These are phyloP conservation scores for Pezicula radicicola DNA, from an alignment of 2,329 filamentous ascomycete genomes.

Conservation along the genomic window DNA sequence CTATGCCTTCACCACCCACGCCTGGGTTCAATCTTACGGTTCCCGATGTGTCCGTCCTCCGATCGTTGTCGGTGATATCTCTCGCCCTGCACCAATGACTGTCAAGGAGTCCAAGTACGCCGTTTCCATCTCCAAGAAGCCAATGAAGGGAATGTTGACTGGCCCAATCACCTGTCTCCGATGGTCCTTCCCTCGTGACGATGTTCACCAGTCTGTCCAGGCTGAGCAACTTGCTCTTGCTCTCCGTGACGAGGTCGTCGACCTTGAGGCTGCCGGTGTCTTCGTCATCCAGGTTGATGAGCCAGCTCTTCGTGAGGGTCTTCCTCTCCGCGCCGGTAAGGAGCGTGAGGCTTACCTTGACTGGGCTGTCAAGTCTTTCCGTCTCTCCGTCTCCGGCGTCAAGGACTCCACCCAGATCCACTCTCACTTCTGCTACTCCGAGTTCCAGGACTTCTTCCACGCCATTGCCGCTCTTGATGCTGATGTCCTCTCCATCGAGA, in stretches of 20 bases:
- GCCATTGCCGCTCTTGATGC: slow-evolving; percentile 97
- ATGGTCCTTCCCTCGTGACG: slow-evolving; percentile 99
- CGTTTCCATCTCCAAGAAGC: slow-evolving; percentile 92
- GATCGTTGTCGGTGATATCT: slow-evolving; percentile 98
- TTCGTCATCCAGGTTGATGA: slow-evolving; percentile 99
- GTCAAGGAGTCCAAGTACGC: slow-evolving; percentile 99
- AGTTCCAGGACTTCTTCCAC: slow-evolving; percentile 99
- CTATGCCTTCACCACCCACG: slow-evolving; percentile 98
- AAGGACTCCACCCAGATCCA: slow-evolving; percentile 97
- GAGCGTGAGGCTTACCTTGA: slow-evolving; percentile 96
- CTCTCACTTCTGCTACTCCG: slow-evolving; percentile 99
- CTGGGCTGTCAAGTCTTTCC: slow-evolving; percentile 98
- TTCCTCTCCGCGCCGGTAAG: slow-evolving; percentile 88
- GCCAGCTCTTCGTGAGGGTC: slow-evolving; percentile 98
- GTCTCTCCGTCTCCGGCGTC: slow-evolving; percentile 89
- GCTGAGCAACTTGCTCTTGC: slow-evolving; percentile 98
- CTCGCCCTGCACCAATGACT: slow-evolving; percentile 93
- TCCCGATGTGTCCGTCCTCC: slow-evolving; percentile 97
- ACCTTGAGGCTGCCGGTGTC: slow-evolving; percentile 95
- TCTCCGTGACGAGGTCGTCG: slow-evolving; percentile 96
- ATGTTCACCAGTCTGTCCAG: slow-evolving; percentile 98
- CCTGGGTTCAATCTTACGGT: slow-evolving; percentile 98
- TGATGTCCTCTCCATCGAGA: slow-evolving; percentile 98
- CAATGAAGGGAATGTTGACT: slow-evolving; percentile 99
- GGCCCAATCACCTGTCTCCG: slow-evolving; percentile 97